These are phyloP conservation scores for Zymoseptoria ardabiliae DNA, from an alignment of 2,329 filamentous ascomycete genomes.

Conservation along the genomic window DNA sequence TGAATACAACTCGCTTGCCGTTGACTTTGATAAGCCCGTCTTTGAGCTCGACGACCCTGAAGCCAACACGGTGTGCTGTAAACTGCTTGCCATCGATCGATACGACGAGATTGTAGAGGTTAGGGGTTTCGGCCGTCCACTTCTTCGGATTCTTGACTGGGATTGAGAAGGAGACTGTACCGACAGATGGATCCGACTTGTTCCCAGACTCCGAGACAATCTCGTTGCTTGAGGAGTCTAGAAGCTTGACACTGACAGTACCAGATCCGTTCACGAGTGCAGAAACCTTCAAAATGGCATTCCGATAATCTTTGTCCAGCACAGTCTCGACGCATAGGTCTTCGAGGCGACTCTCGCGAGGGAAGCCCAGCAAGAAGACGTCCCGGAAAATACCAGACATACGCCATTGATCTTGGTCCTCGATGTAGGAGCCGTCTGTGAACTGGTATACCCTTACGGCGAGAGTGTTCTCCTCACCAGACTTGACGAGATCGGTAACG, in stretches of 20 bases:
- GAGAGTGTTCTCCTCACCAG: constrained; percentile 46
- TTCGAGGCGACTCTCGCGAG: constrained; percentile 45
- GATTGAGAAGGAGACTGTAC: constrained; percentile 31
- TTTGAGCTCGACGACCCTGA: constrained; percentile 57
- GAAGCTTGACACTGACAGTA: constrained; percentile 37
- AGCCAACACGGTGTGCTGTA: constrained; percentile 52
- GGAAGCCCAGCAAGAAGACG: constrained; percentile 54
- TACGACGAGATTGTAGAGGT: constrained; percentile 51
- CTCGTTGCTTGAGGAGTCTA: constrained; percentile 26
- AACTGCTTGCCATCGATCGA: constrained; percentile 35
- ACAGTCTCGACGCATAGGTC: constrained; percentile 52
- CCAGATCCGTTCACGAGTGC: constrained; percentile 28
- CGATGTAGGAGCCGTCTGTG: constrained; percentile 62
- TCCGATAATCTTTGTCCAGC: constrained; percentile 45
- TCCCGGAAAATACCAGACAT: constrained; percentile 55
- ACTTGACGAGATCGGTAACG: constrained; percentile 46
- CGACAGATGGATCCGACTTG: constrained; percentile 8
- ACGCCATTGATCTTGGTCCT: constrained; percentile 42
- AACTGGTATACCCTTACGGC: constrained; percentile 63
- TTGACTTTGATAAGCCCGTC: constrained; percentile 57
- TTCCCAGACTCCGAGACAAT: constrained; percentile 24
- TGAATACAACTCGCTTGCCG: constrained; percentile 52
- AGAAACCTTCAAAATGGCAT: constrained; percentile 39
- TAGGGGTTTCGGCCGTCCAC: constrained; percentile 62
- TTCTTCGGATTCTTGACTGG: constrained; percentile 50